These are phyloP conservation scores for Trapa incisa DNA, from an alignment of 345 rosid species.

Conservation along the genomic window DNA sequence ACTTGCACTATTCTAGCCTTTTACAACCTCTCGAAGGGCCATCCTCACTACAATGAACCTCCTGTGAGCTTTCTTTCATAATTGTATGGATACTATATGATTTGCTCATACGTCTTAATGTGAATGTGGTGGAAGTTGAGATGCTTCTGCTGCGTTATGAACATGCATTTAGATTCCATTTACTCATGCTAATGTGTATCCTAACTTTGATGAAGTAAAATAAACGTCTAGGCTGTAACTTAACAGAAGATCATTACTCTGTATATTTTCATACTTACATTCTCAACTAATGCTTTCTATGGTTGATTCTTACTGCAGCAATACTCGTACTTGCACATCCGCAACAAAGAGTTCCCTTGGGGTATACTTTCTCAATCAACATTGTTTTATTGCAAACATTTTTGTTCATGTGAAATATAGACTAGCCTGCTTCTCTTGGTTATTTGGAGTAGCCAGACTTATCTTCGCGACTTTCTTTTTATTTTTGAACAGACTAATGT, in stretches of 20 bases:
- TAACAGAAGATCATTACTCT: no score
- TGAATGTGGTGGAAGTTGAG: not conserved
- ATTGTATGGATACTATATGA: not conserved
- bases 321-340: conserved; percentile 79
- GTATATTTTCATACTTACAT: no score
- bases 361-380: conserved; percentile 32
- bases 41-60: conserved; percentile 72
- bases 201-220: conserved; percentile 1
- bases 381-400: no score
- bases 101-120: not conserved
- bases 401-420: no score
- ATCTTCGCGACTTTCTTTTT: not conserved
- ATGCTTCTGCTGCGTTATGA: not conserved
- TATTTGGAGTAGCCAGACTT: not conserved
- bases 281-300: not conserved
- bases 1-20: conserved; percentile 46
- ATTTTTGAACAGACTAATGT: not conserved
- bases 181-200: not conserved
- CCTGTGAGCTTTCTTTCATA: conserved; percentile 40
- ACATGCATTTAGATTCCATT: not conserved
- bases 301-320: conserved; percentile 31
- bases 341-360: conserved; percentile 99
- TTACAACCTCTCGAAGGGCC: conserved; percentile 69
- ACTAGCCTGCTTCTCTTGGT: no score
- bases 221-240: no score